Percentiles rank a stretch among this genome's conserved stretches.
Conservation (phyloP, 331 rosid genomes). For the Rosa hybrid region DNA sequence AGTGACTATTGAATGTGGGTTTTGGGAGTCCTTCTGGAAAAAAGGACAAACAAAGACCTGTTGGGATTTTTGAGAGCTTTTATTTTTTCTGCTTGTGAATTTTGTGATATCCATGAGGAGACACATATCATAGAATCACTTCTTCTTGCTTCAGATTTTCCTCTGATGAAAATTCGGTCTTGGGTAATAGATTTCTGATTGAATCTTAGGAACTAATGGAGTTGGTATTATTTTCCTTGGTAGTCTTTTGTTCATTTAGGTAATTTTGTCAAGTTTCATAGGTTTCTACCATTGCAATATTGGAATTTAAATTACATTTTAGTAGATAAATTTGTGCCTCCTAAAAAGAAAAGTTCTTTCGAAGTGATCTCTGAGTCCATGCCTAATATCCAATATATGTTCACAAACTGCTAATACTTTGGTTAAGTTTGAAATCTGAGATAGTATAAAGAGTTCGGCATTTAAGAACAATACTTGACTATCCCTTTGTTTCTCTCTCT, state of each 20-base stretch:
- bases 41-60: conserved; percentile 9
- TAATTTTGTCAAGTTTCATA: neutral
- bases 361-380: neutral
- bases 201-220: conserved; percentile 6
- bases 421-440: neutral
- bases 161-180: neutral
- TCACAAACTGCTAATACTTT: neutral
- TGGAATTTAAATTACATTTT: neutral
- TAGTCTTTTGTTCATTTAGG: neutral
- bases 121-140: neutral
- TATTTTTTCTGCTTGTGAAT: neutral
- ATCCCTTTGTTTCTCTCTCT: conserved; percentile 8
- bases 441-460: neutral
- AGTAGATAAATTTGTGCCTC: neutral
- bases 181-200: conserved; percentile 1
- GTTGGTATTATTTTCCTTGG: neutral
- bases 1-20: conserved; percentile 7
- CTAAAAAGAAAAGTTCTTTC: neutral
- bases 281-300: neutral
- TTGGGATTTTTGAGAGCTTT: neutral
- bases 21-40: neutral
- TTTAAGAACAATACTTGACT: neutral
- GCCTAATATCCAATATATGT: neutral
- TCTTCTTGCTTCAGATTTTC: conserved; percentile 49
- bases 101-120: conserved; percentile 35